Conservation (phyloP, 2,329 filamentous ascomycete genomes). For the Venturia pyrina region DNA sequence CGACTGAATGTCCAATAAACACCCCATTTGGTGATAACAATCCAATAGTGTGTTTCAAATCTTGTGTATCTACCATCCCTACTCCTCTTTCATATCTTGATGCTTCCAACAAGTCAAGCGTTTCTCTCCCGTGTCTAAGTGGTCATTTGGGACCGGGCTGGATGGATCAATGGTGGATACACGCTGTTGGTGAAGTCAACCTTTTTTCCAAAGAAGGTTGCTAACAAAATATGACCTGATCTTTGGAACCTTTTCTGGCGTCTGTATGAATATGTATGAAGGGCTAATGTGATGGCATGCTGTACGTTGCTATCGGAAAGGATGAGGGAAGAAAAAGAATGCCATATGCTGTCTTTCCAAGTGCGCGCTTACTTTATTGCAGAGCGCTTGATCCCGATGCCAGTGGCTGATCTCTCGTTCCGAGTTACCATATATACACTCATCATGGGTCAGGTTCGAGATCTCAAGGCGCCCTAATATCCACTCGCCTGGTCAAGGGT, state of each 20-base stretch:
- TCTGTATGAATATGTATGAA: not conserved
- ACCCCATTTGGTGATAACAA: not conserved
- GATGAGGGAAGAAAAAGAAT: not conserved
- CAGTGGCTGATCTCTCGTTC: not conserved
- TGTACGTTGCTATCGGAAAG: not conserved
- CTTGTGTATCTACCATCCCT: constrained; percentile 2
- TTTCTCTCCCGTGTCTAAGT: not conserved
- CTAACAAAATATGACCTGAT: not conserved
- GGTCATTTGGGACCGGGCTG: not conserved
- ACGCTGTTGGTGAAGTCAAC: not conserved
- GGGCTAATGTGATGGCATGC: not conserved
- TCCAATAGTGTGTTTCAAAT: not conserved
- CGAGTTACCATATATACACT: too few relatives aligned
- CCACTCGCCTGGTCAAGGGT: not conserved
- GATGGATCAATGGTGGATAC: not conserved
- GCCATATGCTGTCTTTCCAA: not conserved
- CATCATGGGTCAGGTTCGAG: not conserved
- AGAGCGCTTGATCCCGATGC: not conserved
- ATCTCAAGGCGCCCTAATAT: not conserved
- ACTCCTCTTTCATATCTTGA: not conserved
- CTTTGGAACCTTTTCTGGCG: not conserved
- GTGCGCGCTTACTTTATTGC: not conserved
- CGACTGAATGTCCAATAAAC: not conserved
- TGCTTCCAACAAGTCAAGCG: not conserved
- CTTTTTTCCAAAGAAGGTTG: not conserved